phyloP scores from a whole-genome alignment of 2,329 filamentous ascomycete species.

The Cladosporium sp. region DNA sequence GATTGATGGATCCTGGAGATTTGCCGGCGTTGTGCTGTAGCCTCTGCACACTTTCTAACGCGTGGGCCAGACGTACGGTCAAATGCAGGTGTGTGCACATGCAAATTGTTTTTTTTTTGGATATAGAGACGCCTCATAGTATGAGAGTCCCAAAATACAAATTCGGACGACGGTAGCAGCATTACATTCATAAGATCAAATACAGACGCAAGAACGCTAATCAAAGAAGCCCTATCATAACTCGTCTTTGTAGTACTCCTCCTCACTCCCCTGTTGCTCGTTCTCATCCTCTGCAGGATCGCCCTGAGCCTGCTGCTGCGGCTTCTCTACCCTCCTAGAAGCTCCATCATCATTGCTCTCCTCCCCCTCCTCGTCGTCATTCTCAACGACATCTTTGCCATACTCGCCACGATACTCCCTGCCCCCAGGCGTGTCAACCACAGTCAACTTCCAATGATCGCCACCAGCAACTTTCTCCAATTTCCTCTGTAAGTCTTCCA shows the following conservation, averaged over 20 bases:
- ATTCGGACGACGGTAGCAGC: too few species aligned
- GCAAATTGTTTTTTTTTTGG: too few species aligned
- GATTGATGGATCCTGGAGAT: too few species aligned
- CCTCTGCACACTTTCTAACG: too few species aligned
- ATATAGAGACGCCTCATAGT: too few species aligned
- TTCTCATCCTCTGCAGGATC: slow-evolving; percentile 14
- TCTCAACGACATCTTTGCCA: slow-evolving; percentile 53
- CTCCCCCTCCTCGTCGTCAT: slow-evolving; percentile 57
- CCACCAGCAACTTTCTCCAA: slow-evolving; percentile 66
- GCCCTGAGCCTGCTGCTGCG: slow-evolving; percentile 19
- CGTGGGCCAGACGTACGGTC: too few species aligned
- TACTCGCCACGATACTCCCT: slow-evolving; percentile 68
- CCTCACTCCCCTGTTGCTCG: slow-evolving; percentile 33
- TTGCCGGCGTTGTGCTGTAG: too few species aligned
- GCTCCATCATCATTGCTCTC: slow-evolving; percentile 32
- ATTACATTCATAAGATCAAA: neutral
- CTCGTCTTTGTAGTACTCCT: slow-evolving; percentile 29
- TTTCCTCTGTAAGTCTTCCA: slow-evolving; percentile 66
- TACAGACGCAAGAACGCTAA: slow-evolving; percentile 4
- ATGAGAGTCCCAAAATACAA: too few species aligned
- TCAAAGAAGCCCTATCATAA: slow-evolving; percentile 14
- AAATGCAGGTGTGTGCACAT: too few species aligned
- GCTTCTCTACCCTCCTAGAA: slow-evolving; percentile 29
- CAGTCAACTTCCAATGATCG: slow-evolving; percentile 74
- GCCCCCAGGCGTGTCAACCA: slow-evolving; percentile 65